A percentile compares a stretch with the other conserved stretches of the same genome.
Conservation (phyloP, 164 flowering plant genomes). For the Aristolochia fimbriata region DNA sequence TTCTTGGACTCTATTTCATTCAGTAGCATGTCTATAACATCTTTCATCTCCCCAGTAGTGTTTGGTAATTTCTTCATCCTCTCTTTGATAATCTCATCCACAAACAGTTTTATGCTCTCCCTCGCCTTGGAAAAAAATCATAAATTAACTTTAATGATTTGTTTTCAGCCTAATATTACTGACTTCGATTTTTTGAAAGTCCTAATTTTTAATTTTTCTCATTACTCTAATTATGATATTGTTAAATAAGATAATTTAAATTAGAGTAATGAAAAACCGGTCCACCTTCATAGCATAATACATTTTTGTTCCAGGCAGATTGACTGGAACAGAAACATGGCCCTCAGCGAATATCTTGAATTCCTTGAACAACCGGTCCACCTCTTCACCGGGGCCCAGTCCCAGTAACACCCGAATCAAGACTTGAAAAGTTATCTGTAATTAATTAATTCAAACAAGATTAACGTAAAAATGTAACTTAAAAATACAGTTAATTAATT, state of each 20-base stretch:
- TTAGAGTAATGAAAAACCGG: too few relatives aligned
- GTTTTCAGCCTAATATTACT: too few relatives aligned
- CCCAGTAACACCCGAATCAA: constrained; percentile 76
- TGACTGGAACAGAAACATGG: constrained; percentile 70
- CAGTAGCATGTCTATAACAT: constrained; percentile 65
- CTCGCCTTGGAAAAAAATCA: constrained; percentile 51
- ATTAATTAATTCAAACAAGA: too few relatives aligned
- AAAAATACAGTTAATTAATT: not conserved
- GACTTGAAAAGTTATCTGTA: constrained; percentile 81
- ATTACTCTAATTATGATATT: too few relatives aligned
- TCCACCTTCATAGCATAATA: too few relatives aligned
- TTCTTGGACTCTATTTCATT: constrained; percentile 26
- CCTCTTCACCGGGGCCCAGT: constrained; percentile 60
- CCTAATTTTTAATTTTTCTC: too few relatives aligned
- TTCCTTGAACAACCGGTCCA: constrained; percentile 57
- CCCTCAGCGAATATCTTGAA: constrained; percentile 75
- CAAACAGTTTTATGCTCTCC: constrained; percentile 66
- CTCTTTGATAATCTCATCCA: constrained; percentile 41
- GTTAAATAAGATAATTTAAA: too few relatives aligned
- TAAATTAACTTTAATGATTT: too few relatives aligned
- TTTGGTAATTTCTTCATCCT: constrained; percentile 24
- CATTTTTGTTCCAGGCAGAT: constrained; percentile 48
- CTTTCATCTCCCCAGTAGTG: constrained; percentile 27
- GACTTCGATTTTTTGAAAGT: too few relatives aligned
- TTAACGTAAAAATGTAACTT: not conserved